Evolutionary conservation across 306 rosid genomes (phyloP).

Genomic region (Astragalus membranaceus): DNA sequence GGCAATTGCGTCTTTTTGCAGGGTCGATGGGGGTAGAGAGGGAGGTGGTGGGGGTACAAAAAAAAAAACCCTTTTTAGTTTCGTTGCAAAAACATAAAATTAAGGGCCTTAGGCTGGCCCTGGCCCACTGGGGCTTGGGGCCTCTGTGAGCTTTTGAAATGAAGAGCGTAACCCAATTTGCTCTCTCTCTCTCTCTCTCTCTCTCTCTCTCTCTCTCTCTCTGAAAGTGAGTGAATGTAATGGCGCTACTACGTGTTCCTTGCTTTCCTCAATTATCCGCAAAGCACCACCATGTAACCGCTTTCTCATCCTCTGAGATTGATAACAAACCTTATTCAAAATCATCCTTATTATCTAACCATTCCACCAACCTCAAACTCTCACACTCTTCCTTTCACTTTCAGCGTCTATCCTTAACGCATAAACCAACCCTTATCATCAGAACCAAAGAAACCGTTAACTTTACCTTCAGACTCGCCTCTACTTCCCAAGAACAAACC

Average conservation of each 20-base stretch:
- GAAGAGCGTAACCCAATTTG: background rate
- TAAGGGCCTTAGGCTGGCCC: too few relatives aligned
- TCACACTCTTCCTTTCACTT: constrained; percentile 27
- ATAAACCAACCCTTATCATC: background rate
- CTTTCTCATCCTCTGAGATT: constrained; percentile 20
- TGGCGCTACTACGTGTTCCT: constrained; percentile 53
- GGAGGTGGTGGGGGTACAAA: too few relatives aligned
- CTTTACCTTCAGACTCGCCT: constrained; percentile 29
- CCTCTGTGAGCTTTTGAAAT: too few relatives aligned
- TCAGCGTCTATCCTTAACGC: constrained; percentile 15
- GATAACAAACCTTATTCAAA: background rate
- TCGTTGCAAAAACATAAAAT: too few relatives aligned
- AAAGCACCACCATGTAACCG: constrained; percentile 13
- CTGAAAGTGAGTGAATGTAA: background rate
- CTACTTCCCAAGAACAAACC: constrained; percentile 45
- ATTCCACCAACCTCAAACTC: constrained; percentile 20
- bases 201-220: background rate
- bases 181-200: background rate
- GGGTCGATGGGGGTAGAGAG: too few relatives aligned
- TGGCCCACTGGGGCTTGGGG: too few relatives aligned
- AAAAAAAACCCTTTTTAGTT: too few relatives aligned
- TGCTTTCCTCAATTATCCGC: constrained; percentile 19
- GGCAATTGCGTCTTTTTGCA: too few relatives aligned
- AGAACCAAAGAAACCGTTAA: constrained; percentile 20
- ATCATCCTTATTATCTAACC: too few relatives aligned